Conservation (phyloP, 768 basidiomycete genomes). For the Xerocomellus chrysenteron region DNA sequence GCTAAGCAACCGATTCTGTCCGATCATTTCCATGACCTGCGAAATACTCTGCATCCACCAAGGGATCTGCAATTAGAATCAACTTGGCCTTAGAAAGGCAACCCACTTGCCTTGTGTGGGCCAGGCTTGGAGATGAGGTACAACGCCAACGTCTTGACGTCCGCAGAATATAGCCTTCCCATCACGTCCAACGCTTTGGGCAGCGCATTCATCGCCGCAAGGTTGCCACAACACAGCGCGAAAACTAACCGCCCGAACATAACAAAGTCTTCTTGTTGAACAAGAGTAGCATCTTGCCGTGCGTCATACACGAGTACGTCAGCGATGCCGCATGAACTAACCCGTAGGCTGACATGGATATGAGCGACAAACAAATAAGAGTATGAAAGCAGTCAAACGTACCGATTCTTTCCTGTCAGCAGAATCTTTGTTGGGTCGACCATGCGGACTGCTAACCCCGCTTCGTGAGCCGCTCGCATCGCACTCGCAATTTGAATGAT, state of each 20-base stretch:
- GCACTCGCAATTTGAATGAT: constrained; percentile 87
- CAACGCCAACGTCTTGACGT: constrained; percentile 77
- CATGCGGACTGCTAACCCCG: constrained; percentile 75
- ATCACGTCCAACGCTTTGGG: constrained; percentile 77
- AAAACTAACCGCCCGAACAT: constrained; percentile 87
- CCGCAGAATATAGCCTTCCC: constrained; percentile 69
- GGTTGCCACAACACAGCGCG: constrained; percentile 70
- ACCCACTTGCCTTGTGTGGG: constrained; percentile 52
- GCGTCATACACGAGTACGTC: constrained; percentile 83
- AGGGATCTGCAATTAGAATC: background rate
- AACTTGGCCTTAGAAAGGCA: background rate
- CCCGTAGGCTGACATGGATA: constrained; percentile 57
- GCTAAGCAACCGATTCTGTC: constrained; percentile 55
- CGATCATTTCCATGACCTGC: constrained; percentile 79
- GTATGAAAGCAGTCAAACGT: background rate
- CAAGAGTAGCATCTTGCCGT: constrained; percentile 51
- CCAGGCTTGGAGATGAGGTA: constrained; percentile 75
- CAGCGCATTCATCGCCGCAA: constrained; percentile 54
- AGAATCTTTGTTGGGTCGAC: constrained; percentile 87
- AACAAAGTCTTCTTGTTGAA: constrained; percentile 87
- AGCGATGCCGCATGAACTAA: constrained; percentile 82
- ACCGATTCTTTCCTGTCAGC: constrained; percentile 89
- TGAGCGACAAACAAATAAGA: background rate
- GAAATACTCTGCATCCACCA: constrained; percentile 57
- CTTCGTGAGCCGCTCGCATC: constrained; percentile 82